Evolutionary conservation across 257 asterid species (phyloP).

Genomic region (Lavandula angustifolia): DNA sequence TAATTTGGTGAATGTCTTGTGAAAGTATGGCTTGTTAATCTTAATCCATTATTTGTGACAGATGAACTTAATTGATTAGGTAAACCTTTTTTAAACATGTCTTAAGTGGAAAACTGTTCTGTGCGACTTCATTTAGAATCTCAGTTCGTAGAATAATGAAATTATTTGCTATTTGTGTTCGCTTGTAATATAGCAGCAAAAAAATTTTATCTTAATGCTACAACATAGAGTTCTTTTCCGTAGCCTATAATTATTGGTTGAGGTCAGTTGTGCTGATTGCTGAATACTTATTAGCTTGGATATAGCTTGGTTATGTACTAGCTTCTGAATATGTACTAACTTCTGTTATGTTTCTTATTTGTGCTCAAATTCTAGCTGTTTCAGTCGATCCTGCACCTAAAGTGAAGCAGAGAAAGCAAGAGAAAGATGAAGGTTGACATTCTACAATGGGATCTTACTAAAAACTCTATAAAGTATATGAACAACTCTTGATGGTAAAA

Average conservation of each 20-base stretch:
- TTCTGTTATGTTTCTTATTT: slow-evolving; percentile 9
- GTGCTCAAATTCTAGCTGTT: slow-evolving; percentile 36
- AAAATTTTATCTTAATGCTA: slow-evolving; percentile 12
- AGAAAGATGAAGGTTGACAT: slow-evolving; percentile 63
- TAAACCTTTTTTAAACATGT: slow-evolving; percentile 1
- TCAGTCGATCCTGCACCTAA: slow-evolving; percentile 49
- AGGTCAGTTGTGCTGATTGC: slow-evolving; percentile 24
- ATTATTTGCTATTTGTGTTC: slow-evolving; percentile 10
- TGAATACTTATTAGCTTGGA: slow-evolving; percentile 5
- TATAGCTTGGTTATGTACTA: no score
- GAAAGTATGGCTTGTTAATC: background rate
- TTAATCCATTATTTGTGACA: background rate
- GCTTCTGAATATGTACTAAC: slow-evolving; percentile 16
- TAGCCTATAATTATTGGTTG: slow-evolving; percentile 14
- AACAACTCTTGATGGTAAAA: background rate
- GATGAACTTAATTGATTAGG: slow-evolving; percentile 14
- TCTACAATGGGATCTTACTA: slow-evolving; percentile 27
- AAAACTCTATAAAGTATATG: background rate
- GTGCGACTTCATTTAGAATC: slow-evolving; percentile 21
- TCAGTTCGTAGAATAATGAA: slow-evolving; percentile 16
- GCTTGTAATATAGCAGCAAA: slow-evolving; percentile 15
- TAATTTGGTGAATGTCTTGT: background rate
- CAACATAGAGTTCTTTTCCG: slow-evolving; percentile 9
- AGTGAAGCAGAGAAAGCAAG: slow-evolving; percentile 65
- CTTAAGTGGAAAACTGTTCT: slow-evolving; percentile 8